These are phyloP conservation scores for Immersiella caudata DNA, from an alignment of 495 filamentous ascomycete genomes.

Conservation along the genomic window DNA sequence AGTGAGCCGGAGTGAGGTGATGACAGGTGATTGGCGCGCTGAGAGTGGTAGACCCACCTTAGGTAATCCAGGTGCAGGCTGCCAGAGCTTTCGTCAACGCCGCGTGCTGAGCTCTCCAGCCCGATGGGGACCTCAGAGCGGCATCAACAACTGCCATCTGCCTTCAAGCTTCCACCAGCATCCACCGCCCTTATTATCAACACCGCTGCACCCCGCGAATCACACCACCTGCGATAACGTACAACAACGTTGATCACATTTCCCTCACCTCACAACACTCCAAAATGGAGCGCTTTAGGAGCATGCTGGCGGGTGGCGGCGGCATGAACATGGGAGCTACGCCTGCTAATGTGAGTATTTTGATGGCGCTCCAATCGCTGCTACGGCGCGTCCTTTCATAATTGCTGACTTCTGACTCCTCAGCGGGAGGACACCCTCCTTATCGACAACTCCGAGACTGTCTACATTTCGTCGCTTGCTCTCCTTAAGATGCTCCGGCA, in stretches of 20 bases:
- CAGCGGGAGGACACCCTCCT: constrained; percentile 78
- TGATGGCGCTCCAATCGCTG: constrained; percentile 1
- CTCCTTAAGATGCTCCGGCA: constrained; percentile 98
- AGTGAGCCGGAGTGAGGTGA: neutral
- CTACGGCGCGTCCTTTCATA: neutral
- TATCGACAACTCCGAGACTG: constrained; percentile 98
- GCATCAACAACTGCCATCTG: neutral
- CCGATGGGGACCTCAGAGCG: neutral
- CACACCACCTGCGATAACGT: neutral
- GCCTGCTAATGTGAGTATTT: constrained; percentile 73
- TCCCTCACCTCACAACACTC: neutral
- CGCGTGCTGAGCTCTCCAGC: constrained; percentile 16
- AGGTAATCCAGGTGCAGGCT: constrained; percentile 39
- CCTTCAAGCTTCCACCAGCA: constrained; percentile 17
- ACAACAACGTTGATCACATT: neutral
- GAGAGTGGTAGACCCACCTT: constrained; percentile 17
- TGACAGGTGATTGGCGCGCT: neutral
- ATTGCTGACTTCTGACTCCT: constrained; percentile 7
- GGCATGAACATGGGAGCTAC: constrained; percentile 74
- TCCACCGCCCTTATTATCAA: constrained; percentile 4
- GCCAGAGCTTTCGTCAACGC: constrained; percentile 45
- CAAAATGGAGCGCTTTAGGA: constrained; percentile 82
- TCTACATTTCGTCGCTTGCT: constrained; percentile 97
- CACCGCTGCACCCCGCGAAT: constrained; percentile 3
- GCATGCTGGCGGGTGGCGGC: constrained; percentile 77